phyloP scores from a whole-genome alignment of 2,329 filamentous ascomycete species.

The Neodidymelliopsis sp. region DNA sequence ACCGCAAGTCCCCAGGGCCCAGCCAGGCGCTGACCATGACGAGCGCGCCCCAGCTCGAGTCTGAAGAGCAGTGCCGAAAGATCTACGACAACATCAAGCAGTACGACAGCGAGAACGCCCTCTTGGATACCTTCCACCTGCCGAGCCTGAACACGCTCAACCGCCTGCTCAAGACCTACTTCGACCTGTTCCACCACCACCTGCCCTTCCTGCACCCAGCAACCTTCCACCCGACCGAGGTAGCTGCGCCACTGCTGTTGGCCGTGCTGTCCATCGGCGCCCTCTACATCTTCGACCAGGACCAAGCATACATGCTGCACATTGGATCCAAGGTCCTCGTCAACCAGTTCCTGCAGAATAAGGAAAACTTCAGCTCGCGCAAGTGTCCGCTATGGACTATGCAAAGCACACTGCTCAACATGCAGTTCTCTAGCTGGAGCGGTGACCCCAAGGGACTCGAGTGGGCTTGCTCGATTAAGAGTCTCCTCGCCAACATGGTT shows the following conservation, averaged over 20 bases:
- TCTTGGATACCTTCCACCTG: slow-evolving; percentile 88
- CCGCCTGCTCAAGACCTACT: slow-evolving; percentile 93
- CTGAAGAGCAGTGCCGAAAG: slow-evolving; percentile 82
- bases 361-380: slow-evolving; percentile 97
- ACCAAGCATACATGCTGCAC: slow-evolving; percentile 95
- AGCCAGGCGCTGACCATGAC: slow-evolving; percentile 69
- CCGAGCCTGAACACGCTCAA: slow-evolving; percentile 84
- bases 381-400: slow-evolving; percentile 98
- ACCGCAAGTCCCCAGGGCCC: slow-evolving; percentile 73
- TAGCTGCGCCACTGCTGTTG: slow-evolving; percentile 83
- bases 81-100: slow-evolving; percentile 87
- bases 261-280: slow-evolving; percentile 95
- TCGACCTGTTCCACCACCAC: slow-evolving; percentile 96
- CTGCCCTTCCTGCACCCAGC: slow-evolving; percentile 93
- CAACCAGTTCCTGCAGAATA: slow-evolving; percentile 96
- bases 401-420: slow-evolving; percentile 95
- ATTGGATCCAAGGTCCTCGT: slow-evolving; percentile 97
- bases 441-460: slow-evolving; percentile 96
- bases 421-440: slow-evolving; percentile 99
- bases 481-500: slow-evolving; percentile 97
- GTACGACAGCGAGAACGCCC: slow-evolving; percentile 80
- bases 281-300: slow-evolving; percentile 95
- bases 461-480: slow-evolving; percentile 99
- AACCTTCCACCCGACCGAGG: slow-evolving; percentile 82
- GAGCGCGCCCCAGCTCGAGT: slow-evolving; percentile 79